Evolutionary conservation across 345 rosid genomes (phyloP).

Genomic region (Durio zibethinus): DNA sequence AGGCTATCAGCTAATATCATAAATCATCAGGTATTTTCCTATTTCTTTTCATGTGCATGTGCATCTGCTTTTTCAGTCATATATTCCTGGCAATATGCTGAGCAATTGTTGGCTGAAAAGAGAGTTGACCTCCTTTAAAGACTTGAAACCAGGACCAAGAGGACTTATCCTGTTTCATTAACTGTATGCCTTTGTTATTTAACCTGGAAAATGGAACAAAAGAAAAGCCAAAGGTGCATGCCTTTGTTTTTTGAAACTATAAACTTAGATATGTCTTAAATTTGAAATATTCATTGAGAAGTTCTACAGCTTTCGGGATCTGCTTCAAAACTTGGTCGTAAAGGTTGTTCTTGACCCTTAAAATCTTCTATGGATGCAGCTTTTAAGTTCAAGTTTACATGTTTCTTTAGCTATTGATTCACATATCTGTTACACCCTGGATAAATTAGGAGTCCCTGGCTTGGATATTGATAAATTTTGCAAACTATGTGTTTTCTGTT

Average conservation of each 20-base stretch:
- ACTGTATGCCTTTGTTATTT: background rate
- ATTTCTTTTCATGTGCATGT: background rate
- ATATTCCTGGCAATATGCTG: background rate
- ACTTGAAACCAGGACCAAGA: background rate
- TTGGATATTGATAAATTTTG: background rate
- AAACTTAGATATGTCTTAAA: background rate
- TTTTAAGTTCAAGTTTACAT: background rate
- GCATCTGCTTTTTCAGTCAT: background rate
- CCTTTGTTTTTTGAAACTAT: background rate
- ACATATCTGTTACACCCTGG: background rate
- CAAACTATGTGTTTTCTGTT: background rate
- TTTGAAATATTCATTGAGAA: background rate
- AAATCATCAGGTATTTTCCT: slow-evolving; percentile 73
- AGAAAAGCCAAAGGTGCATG: background rate
- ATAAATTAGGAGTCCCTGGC: background rate
- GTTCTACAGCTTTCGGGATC: background rate
- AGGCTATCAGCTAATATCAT: slow-evolving; percentile 89
- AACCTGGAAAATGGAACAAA: background rate
- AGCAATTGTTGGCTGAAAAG: background rate
- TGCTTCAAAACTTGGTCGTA: background rate
- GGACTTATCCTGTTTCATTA: background rate
- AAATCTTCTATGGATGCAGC: background rate
- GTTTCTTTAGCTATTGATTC: background rate
- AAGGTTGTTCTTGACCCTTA: background rate
- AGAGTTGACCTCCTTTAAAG: background rate